Evolutionary conservation across 257 asterid species (phyloP).

Genomic region (Solanum etuberosum): DNA sequence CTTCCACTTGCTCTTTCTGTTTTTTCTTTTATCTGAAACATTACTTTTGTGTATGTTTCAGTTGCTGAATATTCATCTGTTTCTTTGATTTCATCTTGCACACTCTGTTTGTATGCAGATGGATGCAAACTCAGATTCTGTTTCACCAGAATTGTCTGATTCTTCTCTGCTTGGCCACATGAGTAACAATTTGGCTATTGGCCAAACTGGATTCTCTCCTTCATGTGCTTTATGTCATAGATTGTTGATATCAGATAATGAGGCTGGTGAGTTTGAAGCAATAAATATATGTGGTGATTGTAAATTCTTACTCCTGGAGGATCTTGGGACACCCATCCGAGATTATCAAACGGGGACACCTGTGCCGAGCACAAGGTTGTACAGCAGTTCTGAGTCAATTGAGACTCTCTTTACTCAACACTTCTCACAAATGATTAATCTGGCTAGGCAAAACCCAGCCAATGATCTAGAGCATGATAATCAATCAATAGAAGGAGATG

Average conservation of each 20-base stretch:
- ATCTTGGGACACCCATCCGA: constrained; percentile 39
- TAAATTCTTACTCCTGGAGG: constrained; percentile 66
- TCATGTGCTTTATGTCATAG: constrained; percentile 58
- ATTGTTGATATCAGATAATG: constrained; percentile 26
- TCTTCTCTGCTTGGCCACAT: constrained; percentile 16
- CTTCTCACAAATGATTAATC: constrained; percentile 34
- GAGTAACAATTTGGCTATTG: constrained; percentile 9
- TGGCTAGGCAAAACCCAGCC: constrained; percentile 44
- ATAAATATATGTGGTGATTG: constrained; percentile 63
- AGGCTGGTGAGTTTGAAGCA: constrained; percentile 33
- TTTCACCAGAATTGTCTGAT: constrained; percentile 25
- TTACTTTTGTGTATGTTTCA: neutral
- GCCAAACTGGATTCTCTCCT: neutral
- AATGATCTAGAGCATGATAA: constrained; percentile 27
- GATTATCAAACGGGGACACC: constrained; percentile 29
- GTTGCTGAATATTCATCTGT: neutral
- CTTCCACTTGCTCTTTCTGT: neutral
- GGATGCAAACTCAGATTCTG: constrained; percentile 30
- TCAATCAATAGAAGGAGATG: constrained; percentile 36
- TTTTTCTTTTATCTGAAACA: neutral
- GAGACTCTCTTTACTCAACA: constrained; percentile 59
- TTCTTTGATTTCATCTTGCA: neutral
- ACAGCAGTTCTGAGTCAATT: constrained; percentile 46
- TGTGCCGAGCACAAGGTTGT: constrained; percentile 30
- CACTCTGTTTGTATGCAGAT: neutral